A percentile compares a stretch with the other conserved stretches of the same genome.
Conservation (phyloP, 1,284 basidiomycete species). For the Apiotrichum laibachii region DNA sequence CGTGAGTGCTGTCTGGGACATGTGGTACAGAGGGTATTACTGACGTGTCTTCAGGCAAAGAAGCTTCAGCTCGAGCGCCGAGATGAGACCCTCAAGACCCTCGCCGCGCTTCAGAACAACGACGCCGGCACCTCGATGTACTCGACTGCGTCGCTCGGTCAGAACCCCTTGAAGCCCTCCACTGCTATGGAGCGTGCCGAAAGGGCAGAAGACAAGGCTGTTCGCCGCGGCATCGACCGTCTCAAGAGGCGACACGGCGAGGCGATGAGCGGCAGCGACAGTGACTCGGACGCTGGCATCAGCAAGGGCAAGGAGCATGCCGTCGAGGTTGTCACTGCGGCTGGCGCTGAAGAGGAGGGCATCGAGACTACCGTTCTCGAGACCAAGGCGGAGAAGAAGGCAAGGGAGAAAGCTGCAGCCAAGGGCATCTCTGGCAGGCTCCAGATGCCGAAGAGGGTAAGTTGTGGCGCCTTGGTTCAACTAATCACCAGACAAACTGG, state of each 20-base stretch:
- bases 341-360: constrained; percentile 50
- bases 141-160: constrained; percentile 40
- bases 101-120: constrained; percentile 36
- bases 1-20: constrained; percentile 51
- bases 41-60: constrained; percentile 35
- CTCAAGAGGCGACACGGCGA: constrained; percentile 56
- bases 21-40: background rate
- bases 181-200: constrained; percentile 61
- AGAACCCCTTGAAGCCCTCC: constrained; percentile 44
- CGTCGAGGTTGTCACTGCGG: constrained; percentile 63
- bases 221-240: constrained; percentile 65
- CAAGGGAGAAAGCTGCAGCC: constrained; percentile 22
- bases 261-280: constrained; percentile 56
- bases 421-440: constrained; percentile 20
- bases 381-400: constrained; percentile 30
- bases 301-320: constrained; percentile 57
- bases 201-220: constrained; percentile 70
- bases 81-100: constrained; percentile 41
- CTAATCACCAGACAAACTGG: constrained; percentile 36
- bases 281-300: constrained; percentile 54
- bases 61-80: constrained; percentile 49
- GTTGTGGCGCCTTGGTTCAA: background rate
- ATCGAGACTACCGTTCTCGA: constrained; percentile 50
- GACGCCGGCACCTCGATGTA: constrained; percentile 33
- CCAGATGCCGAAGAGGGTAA: constrained; percentile 37